Evolutionary conservation across 106 monocot genomes (phyloP), one percentile per base, ranked within the genome.

Genomic region (Triglochin maritima): DNA sequence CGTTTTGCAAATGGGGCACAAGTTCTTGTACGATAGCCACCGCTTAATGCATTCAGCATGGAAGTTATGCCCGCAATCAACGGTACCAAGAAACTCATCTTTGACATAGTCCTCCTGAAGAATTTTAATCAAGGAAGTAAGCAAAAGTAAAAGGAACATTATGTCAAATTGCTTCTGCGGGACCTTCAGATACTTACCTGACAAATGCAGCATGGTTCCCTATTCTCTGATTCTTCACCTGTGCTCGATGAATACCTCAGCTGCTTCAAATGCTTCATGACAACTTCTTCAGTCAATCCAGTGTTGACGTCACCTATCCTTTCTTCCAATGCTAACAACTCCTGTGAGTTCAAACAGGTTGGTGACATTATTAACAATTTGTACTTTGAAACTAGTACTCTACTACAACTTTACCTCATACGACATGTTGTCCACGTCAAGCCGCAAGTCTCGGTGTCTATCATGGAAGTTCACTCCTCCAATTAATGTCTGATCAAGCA

Each of bases 361-460:
- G 29, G 29, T 29, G 29, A 29, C 29, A 29, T 29, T 29, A 29
- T 29, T 29, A 29, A 29, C 29, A 29, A 29, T 29, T 29, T 29
- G 29, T 29, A 29, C 29, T 29, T 29, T 29, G 29, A 29, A 29
- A 29, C 29, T 29, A 29, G 29, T 29, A 29, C 29, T 29, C 29
- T 29, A 29, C 29, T 29, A 9, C 5, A 29, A 17, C 4, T 51
- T 49, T 65, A 88, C 92, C 92, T 93, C 92, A 65, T 93, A 93
- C 48, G 92, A 88, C 92, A 93, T 93, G 54, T 88, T 88, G 63
- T 93, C 92, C n/a, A 93, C 87, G 71, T 93, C 92, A 29, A 93
- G 92, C 64, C 88, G 71, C 92, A 93, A 77, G 66, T 88, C 92
- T 71, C 88, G 79, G 65, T 93, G 92, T 49, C 88, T 83, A 60